Base-by-base conservation (phyloP, 169 alveolate species). In the Cryptosporidium bovis region DNA sequence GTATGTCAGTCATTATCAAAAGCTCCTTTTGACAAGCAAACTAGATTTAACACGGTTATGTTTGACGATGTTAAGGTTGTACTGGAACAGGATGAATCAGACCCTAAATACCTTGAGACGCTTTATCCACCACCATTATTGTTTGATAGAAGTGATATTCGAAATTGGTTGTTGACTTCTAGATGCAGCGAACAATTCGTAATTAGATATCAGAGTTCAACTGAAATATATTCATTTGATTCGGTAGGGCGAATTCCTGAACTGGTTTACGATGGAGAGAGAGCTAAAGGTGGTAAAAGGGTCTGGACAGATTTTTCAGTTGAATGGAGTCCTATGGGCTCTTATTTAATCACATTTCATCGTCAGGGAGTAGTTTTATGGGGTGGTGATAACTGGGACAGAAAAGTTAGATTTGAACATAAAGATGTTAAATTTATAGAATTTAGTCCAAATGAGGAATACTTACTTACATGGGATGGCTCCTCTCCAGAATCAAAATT, bases 271-370 rank as follows among this genome's bases (percentile, higher is more conserved):
- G 93, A 95, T 56, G 97, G 97, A 0, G 97, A 95, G 31, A 85
- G 95, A 64, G 97, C 97, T 8, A 92, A 92, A 58, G 96, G 96
- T 7, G 87, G 87, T 0, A 93, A 91, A 64, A 68, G 95, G 1
- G 93, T 93, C n/a, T 94, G 97, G 94, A 94, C 98, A 1, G 96
- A 95, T 50, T 93, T 92, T 67, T 92, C 94, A 64, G 97, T 95
- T 0, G 96, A 95, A 92, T 95, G 98, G 98, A 95, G 97, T 40
- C 94, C 95, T 20, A 94, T 92, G 71, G 98, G 98, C 12, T 94
- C 97, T 18, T 95, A 94, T 82, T 91, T 95, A 51, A 97, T 94
- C 15, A 93, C 96, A 33, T 95, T 94, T 90, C 96, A 95, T 71
- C 85, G 96, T 65, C 96, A 95, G 15, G 98, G 94, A 18, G 94